A percentile compares a stretch with the other conserved stretches of the same genome.
These are phyloP conservation scores for Combretum micranthum DNA, from an alignment of 345 rosid genomes.

Conservation along the genomic window DNA sequence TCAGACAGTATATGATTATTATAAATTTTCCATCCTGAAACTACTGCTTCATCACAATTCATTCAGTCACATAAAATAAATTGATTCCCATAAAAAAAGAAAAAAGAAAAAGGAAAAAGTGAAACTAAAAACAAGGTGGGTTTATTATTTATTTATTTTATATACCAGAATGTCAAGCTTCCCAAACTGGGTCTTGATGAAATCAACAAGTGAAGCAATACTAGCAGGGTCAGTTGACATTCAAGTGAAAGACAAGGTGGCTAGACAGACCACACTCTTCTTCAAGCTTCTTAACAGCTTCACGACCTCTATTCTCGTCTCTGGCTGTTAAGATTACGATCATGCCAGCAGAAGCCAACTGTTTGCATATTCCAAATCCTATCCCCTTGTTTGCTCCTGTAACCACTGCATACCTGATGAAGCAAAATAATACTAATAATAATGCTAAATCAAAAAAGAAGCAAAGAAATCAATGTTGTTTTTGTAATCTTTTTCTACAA, in stretches of 20 bases:
- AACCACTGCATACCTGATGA: constrained; percentile 8
- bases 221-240: constrained; percentile 13
- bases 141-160: too few relatives aligned
- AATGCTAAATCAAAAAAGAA: neutral
- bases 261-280: constrained; percentile 1
- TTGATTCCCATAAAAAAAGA: too few relatives aligned
- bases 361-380: too few relatives aligned
- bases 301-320: constrained; percentile 24
- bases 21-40: too few relatives aligned
- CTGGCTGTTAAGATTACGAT: constrained; percentile 13
- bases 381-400: too few relatives aligned
- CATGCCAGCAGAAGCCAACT: constrained; percentile 14
- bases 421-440: neutral
- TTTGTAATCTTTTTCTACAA: too few relatives aligned
- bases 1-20: too few relatives aligned
- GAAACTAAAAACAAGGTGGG: too few relatives aligned
- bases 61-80: too few relatives aligned
- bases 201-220: constrained; percentile 15
- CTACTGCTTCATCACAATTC: too few relatives aligned
- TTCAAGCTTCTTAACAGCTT: constrained; percentile 15
- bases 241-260: constrained; percentile 14
- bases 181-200: constrained; percentile 11
- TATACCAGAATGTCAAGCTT: constrained; percentile 23
- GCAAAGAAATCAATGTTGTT: neutral
- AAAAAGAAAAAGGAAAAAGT: neutral